Conservation (phyloP, 306 rosid genomes). For the Notholithocarpus densiflorus region DNA sequence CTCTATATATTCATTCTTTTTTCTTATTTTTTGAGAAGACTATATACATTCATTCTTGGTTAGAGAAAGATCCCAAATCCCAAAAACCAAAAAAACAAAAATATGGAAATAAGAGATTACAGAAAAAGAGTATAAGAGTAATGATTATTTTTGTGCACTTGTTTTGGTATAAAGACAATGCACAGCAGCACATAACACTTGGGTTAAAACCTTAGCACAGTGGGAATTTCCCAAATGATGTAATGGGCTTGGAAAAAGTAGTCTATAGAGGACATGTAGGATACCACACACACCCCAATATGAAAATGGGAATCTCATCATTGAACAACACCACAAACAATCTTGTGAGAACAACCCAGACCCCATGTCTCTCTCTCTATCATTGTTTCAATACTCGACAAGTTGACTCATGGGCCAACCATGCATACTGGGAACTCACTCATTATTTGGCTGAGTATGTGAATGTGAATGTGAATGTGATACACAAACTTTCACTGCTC, state of each 20-base stretch:
- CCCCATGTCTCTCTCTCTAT: conserved; percentile 37
- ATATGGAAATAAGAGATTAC: neutral
- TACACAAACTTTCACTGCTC: neutral
- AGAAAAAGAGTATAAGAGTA: neutral
- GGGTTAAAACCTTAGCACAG: neutral
- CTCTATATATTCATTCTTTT: neutral
- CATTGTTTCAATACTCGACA: conserved; percentile 36
- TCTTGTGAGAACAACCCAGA: conserved; percentile 16
- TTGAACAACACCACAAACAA: conserved; percentile 33
- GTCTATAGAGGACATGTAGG: conserved; percentile 33
- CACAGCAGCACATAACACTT: neutral
- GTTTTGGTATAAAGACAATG: neutral
- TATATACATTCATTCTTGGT: neutral
- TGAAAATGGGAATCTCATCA: conserved; percentile 41
- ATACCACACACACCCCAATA: conserved; percentile 20
- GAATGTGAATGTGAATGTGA: neutral
- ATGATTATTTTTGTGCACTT: too few relatives aligned
- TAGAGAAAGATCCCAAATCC: neutral
- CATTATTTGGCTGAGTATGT: conserved; percentile 8
- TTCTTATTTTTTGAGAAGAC: too few relatives aligned
- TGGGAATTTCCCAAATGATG: neutral
- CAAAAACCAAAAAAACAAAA: neutral
- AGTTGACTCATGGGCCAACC: conserved; percentile 40
- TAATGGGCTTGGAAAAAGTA: conserved; percentile 12
- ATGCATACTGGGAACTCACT: conserved; percentile 6